Conservation (phyloP, 169 alveolate genomes). For the Plasmodium gonderi region DNA sequence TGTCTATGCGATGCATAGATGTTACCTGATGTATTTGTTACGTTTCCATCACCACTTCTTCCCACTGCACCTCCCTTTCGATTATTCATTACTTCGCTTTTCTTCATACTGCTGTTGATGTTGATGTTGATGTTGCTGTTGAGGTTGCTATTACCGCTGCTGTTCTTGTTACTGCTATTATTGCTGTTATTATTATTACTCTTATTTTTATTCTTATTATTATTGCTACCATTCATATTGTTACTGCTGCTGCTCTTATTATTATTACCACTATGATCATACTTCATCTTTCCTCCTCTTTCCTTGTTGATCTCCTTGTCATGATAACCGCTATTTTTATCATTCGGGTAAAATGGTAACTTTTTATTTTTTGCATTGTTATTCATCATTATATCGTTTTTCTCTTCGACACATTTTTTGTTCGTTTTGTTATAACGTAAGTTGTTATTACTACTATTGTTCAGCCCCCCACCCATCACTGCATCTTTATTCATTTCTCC, state of each 20-base stretch:
- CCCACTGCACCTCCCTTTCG: neutral
- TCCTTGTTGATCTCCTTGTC: neutral
- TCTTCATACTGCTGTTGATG: neutral
- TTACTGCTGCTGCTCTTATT: neutral
- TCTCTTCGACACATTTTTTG: neutral
- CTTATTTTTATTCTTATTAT: neutral
- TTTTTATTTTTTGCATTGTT: constrained; percentile 1
- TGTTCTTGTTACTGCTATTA: too few species aligned
- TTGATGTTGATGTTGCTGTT: too few species aligned
- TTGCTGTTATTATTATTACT: neutral
- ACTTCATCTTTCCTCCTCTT: neutral
- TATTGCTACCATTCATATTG: neutral
- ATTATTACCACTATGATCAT: neutral
- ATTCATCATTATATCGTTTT: neutral
- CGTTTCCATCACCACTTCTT: neutral
- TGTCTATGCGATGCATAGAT: constrained; percentile 31
- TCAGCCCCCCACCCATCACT: neutral
- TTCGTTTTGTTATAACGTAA: neutral
- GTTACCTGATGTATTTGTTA: neutral
- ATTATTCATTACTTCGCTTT: neutral
- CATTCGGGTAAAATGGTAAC: neutral
- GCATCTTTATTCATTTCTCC: neutral
- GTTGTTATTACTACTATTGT: neutral
- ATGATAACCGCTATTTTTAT: neutral
- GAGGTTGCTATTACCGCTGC: too few species aligned